Conservation (phyloP, 1,284 basidiomycete species). For the Mycosarcoma mackinlayi region DNA sequence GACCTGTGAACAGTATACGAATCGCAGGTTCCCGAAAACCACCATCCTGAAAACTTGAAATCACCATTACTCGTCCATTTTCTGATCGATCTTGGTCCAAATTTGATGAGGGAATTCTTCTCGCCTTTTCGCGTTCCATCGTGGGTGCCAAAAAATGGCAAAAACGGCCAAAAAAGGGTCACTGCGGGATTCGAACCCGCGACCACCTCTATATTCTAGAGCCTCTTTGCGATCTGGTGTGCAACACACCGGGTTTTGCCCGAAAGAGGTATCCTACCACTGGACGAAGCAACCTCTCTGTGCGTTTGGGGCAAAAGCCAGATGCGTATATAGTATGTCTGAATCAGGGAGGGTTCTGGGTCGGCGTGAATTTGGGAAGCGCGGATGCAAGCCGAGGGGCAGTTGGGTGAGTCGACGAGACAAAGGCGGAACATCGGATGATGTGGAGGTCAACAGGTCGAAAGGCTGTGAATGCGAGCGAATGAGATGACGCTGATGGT, state of each 20-base stretch:
- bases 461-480: no score
- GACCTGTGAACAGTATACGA: no score
- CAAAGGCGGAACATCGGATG: no score
- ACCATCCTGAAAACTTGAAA: conserved; percentile 3
- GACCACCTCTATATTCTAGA: conserved; percentile 42
- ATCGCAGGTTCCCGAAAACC: conserved; percentile 1
- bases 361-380: not conserved
- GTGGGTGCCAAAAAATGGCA: conserved; percentile 6
- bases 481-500: no score
- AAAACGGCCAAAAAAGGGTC: conserved; percentile 16
- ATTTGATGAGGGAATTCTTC: not conserved
- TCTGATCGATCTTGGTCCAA: conserved; percentile 1
- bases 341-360: not conserved
- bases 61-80: conserved; percentile 11
- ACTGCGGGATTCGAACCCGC: conserved; percentile 46
- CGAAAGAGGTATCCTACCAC: conserved; percentile 54
- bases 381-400: no score
- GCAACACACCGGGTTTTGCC: conserved; percentile 33
- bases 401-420: no score
- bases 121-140: conserved; percentile 1
- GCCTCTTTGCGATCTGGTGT: conserved; percentile 13
- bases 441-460: no score
- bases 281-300: conserved; percentile 44
- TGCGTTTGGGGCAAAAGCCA: not conserved
- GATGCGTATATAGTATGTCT: no score